Base-by-base conservation (phyloP, 805 yeast genomes). In the Zygosaccharomyces kombuchaensis region DNA sequence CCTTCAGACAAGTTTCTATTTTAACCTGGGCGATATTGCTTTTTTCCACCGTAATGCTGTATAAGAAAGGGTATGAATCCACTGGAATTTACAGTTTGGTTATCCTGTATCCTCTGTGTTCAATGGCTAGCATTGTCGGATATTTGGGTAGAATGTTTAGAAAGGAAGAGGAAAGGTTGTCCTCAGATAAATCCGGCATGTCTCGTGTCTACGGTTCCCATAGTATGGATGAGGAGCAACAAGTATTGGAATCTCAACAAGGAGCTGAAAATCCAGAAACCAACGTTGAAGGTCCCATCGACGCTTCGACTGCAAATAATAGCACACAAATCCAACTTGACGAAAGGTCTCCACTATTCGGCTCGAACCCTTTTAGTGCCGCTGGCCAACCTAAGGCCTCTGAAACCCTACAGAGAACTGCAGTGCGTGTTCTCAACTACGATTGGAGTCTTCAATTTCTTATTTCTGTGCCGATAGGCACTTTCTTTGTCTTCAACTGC, bases 361-460 rank as follows among this genome's bases (percentile, higher is more conserved):
- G 48, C 43, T 7, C 62, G 47, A 31, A 22, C 26, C 8, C 29
- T 17, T 12, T 36, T 9, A n/a, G 31, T 6, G 19, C 14, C 9
- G 13, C 29, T 19, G 17, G n/a, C 5, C 40, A 36, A 12, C 16
- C 7, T 9, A 14, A 22, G 9, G 29, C 19, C 16, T 59, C 65
- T 7, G 50, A 48, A 16, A 55, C 52, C 27, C 16, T 37, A 3
- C 46, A 36, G 9, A 22, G 32, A 6, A 7, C 25, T 12, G 36
- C 32, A 16, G 13, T 4, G 2, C 21, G 17, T 12, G 29, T 50
- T 2, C 74, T 76, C 38, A 76, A 82, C 34, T 87, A 84, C 58
- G 95, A 84, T 56, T 89, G 96, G 96, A 73, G 82, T 12, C 52
- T 87, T 13, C 96, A 89, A 62, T 87, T 78, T 56, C 53, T 86